phyloP scores from a whole-genome alignment of 2,329 filamentous ascomycete species.

The Neofusicoccum sp. region DNA sequence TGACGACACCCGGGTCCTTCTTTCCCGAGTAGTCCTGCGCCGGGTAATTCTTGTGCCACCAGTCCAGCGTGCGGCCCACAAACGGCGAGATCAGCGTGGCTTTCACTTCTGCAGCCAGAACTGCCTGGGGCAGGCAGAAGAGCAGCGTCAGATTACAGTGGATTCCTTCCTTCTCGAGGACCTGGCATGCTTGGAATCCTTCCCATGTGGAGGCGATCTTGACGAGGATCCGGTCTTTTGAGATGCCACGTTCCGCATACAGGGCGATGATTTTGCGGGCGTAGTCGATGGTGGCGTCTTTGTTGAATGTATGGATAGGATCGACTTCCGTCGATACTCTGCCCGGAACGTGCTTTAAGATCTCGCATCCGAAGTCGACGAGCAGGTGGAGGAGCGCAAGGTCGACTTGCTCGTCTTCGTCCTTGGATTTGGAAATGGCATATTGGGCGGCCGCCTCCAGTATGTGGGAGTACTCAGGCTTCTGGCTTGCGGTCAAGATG shows the following conservation, averaged over 20 bases:
- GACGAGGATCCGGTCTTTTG: constrained; percentile 52
- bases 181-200: constrained; percentile 59
- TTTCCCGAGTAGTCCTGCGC: constrained; percentile 50
- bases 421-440: not conserved
- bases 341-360: not conserved
- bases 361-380: constrained; percentile 2
- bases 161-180: constrained; percentile 54
- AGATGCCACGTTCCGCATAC: constrained; percentile 45
- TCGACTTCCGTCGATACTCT: constrained; percentile 7
- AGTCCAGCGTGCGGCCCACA: constrained; percentile 5
- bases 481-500: not conserved
- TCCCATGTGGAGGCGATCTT: constrained; percentile 65
- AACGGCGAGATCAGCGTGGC: constrained; percentile 62
- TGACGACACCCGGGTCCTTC: constrained; percentile 49
- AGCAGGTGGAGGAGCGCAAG: not conserved
- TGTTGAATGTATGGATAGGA: not conserved
- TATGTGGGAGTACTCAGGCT: not conserved
- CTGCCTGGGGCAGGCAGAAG: constrained; percentile 61
- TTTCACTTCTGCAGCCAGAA: constrained; percentile 55
- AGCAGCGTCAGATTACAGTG: constrained; percentile 61
- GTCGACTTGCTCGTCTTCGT: not conserved
- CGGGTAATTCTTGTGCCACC: constrained; percentile 58
- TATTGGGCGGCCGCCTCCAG: not conserved
- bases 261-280: constrained; percentile 46
- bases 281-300: constrained; percentile 38